phyloP scores from a whole-genome alignment of 192 early-diverging fungal species.

The Coemansia sp. region DNA sequence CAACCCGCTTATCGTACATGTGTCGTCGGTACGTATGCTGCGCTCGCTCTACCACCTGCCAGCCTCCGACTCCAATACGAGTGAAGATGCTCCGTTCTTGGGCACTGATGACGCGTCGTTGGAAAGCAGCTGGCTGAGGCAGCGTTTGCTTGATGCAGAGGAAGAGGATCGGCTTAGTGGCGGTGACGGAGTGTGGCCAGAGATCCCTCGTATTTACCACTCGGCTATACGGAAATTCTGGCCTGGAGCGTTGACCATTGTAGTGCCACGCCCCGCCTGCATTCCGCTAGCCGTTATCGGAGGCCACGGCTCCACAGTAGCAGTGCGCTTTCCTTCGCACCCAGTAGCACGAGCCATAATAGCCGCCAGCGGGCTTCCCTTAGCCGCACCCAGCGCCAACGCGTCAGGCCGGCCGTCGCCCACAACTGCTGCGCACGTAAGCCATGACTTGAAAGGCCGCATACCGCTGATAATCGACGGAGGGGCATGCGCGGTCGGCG shows the following conservation, averaged over 20 bases:
- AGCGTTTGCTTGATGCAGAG: slow-evolving; percentile 18
- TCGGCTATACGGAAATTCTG: slow-evolving; percentile 71
- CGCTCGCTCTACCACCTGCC: slow-evolving; percentile 63
- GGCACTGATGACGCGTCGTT: slow-evolving; percentile 51
- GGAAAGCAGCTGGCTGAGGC: slow-evolving; percentile 25
- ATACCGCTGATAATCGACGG: slow-evolving; percentile 91
- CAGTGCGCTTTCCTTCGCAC: slow-evolving; percentile 89
- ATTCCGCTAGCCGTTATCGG: slow-evolving; percentile 80
- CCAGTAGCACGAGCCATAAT: slow-evolving; percentile 92
- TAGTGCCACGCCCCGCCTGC: slow-evolving; percentile 71
- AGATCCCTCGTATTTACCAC: slow-evolving; percentile 74
- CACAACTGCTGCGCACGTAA: slow-evolving; percentile 88
- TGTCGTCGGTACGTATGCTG: slow-evolving; percentile 90
- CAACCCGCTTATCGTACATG: slow-evolving; percentile 98
- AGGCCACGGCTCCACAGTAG: slow-evolving; percentile 79
- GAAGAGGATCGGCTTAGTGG: slow-evolving; percentile 16
- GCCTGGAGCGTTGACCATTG: slow-evolving; percentile 94
- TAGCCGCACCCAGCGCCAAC: slow-evolving; percentile 99
- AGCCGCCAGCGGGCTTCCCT: slow-evolving; percentile 75
- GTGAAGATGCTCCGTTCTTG: slow-evolving; percentile 25
- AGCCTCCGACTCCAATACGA: not conserved
- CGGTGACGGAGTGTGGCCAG: slow-evolving; percentile 52
- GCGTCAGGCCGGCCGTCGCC: slow-evolving; percentile 94
- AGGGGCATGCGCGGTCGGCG: slow-evolving; percentile 84
- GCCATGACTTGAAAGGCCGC: slow-evolving; percentile 73